These are phyloP conservation scores for Cladophialophora exuberans DNA, from an alignment of 2,329 filamentous ascomycete genomes.

Conservation along the genomic window DNA sequence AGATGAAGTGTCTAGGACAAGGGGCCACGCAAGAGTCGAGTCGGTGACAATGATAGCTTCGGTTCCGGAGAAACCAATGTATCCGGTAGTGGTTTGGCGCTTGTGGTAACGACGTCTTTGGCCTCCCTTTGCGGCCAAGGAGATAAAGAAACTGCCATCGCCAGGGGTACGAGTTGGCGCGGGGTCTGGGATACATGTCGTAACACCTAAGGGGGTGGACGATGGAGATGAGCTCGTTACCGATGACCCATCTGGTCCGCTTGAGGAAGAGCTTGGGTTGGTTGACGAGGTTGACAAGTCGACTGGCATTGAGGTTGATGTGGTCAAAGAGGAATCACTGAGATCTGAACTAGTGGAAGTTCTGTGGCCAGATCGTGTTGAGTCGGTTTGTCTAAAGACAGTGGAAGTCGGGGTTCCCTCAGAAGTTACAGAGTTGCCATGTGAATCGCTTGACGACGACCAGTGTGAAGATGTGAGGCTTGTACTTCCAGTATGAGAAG, in stretches of 20 bases:
- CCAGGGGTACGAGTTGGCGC: constrained; percentile 1
- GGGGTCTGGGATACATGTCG: constrained; percentile 5
- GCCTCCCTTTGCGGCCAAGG: background rate
- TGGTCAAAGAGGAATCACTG: too few relatives aligned
- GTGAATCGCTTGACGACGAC: too few relatives aligned
- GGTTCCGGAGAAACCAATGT: constrained; percentile 16
- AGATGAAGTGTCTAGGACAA: background rate
- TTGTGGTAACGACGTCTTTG: background rate
- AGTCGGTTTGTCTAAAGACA: too few relatives aligned
- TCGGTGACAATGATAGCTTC: constrained; percentile 17
- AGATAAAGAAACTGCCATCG: constrained; percentile 13
- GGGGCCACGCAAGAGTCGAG: background rate
- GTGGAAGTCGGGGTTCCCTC: too few relatives aligned
- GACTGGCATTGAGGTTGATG: background rate
- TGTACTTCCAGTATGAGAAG: background rate
- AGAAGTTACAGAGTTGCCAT: too few relatives aligned
- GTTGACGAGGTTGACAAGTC: background rate
- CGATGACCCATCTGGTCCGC: background rate
- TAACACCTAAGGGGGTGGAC: background rate
- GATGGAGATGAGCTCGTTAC: background rate
- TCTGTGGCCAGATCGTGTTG: too few relatives aligned
- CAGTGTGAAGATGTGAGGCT: too few relatives aligned
- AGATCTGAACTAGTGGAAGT: too few relatives aligned
- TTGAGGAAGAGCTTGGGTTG: background rate
- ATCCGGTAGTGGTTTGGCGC: constrained; percentile 5